Conservation (phyloP, 2,329 filamentous ascomycete species). For the Dothistroma septosporum region DNA sequence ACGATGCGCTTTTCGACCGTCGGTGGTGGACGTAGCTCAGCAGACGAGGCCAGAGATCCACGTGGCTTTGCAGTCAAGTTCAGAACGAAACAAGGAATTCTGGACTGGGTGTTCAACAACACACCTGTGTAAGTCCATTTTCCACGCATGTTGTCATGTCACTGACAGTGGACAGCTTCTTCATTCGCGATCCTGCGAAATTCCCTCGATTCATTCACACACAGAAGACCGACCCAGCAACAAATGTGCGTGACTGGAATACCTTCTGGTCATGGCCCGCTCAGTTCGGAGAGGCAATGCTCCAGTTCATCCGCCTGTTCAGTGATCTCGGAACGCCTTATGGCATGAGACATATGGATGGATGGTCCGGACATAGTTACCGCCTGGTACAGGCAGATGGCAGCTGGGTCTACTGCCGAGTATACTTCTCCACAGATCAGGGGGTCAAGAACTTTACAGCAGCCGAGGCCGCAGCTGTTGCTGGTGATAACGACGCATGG, state of each 20-base stretch:
- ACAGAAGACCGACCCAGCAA: constrained; percentile 37
- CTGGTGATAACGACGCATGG: constrained; percentile 50
- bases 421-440: constrained; percentile 38
- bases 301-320: constrained; percentile 51
- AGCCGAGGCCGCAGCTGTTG: constrained; percentile 43
- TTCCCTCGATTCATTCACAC: constrained; percentile 43
- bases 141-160: no score
- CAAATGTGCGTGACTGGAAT: constrained; percentile 34
- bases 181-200: constrained; percentile 43
- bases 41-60: constrained; percentile 46
- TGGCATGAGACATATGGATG: constrained; percentile 36
- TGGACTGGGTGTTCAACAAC: constrained; percentile 21
- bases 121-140: constrained; percentile 17
- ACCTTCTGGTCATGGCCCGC: constrained; percentile 43
- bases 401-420: constrained; percentile 43
- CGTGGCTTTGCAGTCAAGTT: constrained; percentile 51
- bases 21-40: constrained; percentile 73
- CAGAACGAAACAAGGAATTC: constrained; percentile 44
- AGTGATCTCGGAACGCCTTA: constrained; percentile 49
- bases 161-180: constrained; percentile 32
- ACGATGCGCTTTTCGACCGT: constrained; percentile 77
- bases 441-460: constrained; percentile 48
- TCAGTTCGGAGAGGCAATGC: constrained; percentile 48
- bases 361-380: constrained; percentile 21
- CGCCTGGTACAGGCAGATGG: constrained; percentile 44